Evolutionary conservation across 73 alveolate species (phyloP).

Genomic region (Stentor coeruleus): DNA sequence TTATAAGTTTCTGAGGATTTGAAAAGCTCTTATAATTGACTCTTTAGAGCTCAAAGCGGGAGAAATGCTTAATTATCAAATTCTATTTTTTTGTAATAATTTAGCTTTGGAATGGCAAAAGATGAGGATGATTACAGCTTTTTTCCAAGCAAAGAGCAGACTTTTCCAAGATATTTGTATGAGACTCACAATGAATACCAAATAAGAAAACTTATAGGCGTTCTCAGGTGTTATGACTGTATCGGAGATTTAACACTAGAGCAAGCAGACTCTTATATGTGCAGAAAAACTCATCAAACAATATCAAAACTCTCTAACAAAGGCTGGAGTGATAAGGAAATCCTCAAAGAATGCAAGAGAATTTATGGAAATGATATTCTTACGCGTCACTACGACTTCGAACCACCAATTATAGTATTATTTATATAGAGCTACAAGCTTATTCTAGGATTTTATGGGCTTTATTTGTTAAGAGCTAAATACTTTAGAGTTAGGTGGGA

Average conservation of each 20-base stretch:
- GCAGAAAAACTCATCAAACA: slow-evolving; percentile 4
- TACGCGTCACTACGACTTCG: background rate
- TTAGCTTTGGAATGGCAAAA: too few species aligned
- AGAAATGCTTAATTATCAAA: too few species aligned
- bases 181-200: too few species aligned
- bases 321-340: slow-evolving; percentile 25
- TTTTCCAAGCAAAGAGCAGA: too few species aligned
- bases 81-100: too few species aligned
- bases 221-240: slow-evolving; percentile 23
- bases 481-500: slow-evolving; percentile 27
- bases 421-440: slow-evolving; percentile 15
- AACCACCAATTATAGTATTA: background rate
- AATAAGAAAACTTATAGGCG: slow-evolving; percentile 12
- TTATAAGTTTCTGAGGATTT: too few species aligned
- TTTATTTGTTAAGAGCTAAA: slow-evolving; percentile 24
- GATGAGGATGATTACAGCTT: too few species aligned
- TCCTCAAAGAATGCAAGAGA: slow-evolving; percentile 19
- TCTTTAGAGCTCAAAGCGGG: too few species aligned
- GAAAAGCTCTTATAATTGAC: too few species aligned
- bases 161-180: too few species aligned
- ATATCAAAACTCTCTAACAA: background rate
- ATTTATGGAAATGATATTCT: slow-evolving; percentile 25
- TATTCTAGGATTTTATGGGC: background rate
- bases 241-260: background rate
- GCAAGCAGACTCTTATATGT: slow-evolving; percentile 25